Evolutionary conservation across 2,329 filamentous ascomycete genomes (phyloP), one percentile per base, ranked within the genome.

Genomic region (Exophiala spinifera): DNA sequence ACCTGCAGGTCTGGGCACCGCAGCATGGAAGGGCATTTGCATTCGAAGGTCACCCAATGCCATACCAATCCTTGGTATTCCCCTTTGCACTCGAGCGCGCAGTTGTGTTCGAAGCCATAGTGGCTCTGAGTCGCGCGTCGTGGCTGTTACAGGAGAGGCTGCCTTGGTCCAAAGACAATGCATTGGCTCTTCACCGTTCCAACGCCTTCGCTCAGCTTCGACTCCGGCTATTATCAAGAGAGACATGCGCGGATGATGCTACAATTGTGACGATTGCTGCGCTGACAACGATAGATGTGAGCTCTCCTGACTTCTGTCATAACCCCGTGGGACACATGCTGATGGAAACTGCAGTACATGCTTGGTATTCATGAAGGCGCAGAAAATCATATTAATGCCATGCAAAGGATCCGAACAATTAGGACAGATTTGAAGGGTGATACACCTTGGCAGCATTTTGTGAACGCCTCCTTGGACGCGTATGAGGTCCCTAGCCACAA

Each of bases 201-300:
- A 59, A 56, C 39, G 46, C 53, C 4, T 55, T 55, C 17, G 46
- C 49, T 3, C 49, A 36, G 5, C 49, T 59, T 23, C 49, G 42
- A 11, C 40, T 51, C 28, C 51, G 56, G 28, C 28, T 56, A 17
- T 44, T 44, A 15, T 55, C 52, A 15, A 46, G 49, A 25, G 36
- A 40, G 17, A 56, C 49, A 23, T 54, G 53, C 33, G 44, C 50
- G 2, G 56, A 59, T 31, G 56, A 59, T 43, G 52, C 56, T 13
- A 59, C 56, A 3, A 56, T 59, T 17, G 25, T 53, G n/a, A 56
- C 56, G 15, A 56, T 59, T 40, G 50, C 53, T n/a, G 56, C 56
- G 8, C 46, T 59, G 3, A 56, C 56, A 14, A 59, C 56, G 10
- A 53, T 59, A 19, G 56, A 59, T 56, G 56, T 56, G 47, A 37